These are phyloP conservation scores for Kodamaea nitidulidarum DNA, from an alignment of 805 yeast species.

Conservation along the genomic window DNA sequence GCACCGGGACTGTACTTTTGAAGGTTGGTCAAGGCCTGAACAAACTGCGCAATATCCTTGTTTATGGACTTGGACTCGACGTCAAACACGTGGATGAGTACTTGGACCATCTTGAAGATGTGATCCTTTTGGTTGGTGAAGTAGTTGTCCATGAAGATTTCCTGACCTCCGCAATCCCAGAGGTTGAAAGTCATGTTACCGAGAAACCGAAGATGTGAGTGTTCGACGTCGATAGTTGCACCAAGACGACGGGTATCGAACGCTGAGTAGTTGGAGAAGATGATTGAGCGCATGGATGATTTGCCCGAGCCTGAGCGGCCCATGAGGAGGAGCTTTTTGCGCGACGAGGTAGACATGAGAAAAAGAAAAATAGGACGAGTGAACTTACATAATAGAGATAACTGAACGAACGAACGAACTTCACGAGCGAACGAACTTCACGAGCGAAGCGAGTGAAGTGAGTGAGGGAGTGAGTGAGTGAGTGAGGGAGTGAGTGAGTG, in stretches of 20 bases:
- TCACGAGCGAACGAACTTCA: too few relatives aligned
- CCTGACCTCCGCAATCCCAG: conserved; percentile 99
- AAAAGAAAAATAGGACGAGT: too few relatives aligned
- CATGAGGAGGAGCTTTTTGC: conserved; percentile 47
- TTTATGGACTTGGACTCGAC: conserved; percentile 89
- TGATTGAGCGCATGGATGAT: conserved; percentile 94
- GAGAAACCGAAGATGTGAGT: conserved; percentile 84
- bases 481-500: too few relatives aligned
- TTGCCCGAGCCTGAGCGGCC: conserved; percentile 98
- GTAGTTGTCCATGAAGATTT: conserved; percentile 92
- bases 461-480: too few relatives aligned
- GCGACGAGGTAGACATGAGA: conserved; percentile 27
- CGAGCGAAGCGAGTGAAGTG: too few relatives aligned
- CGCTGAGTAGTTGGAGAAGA: conserved; percentile 93
- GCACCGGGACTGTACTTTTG: conserved; percentile 86
- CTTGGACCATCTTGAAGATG: conserved; percentile 93
- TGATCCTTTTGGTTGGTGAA: conserved; percentile 85
- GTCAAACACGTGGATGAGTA: conserved; percentile 91
- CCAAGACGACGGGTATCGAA: conserved; percentile 93
- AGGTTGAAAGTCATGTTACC: conserved; percentile 93
- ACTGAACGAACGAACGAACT: too few relatives aligned
- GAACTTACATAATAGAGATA: too few relatives aligned
- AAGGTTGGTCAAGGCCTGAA: conserved; percentile 74
- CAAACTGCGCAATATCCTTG: conserved; percentile 90
- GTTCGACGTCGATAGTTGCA: conserved; percentile 98